phyloP scores from a whole-genome alignment of 179 eudicot species.

The Vitellaria paradoxa region DNA sequence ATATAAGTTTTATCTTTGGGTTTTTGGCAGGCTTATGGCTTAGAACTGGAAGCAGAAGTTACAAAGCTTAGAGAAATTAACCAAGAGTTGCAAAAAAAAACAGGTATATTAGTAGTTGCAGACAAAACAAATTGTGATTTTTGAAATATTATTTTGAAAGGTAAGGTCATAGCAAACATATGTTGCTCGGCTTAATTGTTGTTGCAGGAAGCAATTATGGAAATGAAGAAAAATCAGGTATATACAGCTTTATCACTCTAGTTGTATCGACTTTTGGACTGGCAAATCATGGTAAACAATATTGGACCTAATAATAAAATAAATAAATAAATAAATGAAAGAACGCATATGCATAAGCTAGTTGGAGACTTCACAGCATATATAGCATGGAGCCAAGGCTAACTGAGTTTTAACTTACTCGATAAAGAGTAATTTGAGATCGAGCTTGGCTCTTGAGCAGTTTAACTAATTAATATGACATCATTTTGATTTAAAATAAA shows the following conservation, averaged over 20 bases:
- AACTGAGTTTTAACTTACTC: too few species aligned
- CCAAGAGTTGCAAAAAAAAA: constrained; percentile 42
- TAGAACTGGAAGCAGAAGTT: constrained; percentile 82
- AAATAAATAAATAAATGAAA: background rate
- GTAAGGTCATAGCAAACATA: background rate
- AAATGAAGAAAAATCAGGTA: constrained; percentile 87
- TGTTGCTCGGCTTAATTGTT: background rate
- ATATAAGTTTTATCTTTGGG: constrained; percentile 8
- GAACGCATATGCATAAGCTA: too few species aligned
- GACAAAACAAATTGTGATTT: background rate
- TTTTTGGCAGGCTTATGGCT: constrained; percentile 64
- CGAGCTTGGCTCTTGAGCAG: too few species aligned
- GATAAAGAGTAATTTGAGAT: too few species aligned
- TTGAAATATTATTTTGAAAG: background rate
- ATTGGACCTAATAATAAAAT: too few species aligned
- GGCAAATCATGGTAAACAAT: background rate
- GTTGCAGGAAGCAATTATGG: constrained; percentile 65
- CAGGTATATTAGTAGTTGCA: constrained; percentile 36
- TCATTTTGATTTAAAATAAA: too few species aligned
- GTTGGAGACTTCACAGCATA: too few species aligned
- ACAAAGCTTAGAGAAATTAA: constrained; percentile 74
- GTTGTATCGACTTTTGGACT: background rate
- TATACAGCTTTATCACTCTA: background rate
- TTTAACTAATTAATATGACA: too few species aligned
- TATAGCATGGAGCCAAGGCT: too few species aligned